phyloP scores from a whole-genome alignment of 805 yeast species.

The Pichia manshurica region DNA sequence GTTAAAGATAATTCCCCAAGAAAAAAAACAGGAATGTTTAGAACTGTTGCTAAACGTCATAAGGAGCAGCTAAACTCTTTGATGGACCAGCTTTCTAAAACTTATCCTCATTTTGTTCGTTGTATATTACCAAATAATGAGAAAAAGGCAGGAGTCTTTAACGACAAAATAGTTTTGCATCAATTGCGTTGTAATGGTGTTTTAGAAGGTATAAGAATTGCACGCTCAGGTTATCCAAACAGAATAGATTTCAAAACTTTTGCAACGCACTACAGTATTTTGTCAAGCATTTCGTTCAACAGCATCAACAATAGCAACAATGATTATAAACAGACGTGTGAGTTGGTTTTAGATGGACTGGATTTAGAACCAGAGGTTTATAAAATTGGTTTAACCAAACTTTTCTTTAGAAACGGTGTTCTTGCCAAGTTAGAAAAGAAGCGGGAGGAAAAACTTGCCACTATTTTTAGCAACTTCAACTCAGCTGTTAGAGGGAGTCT shows the following conservation, averaged over 20 bases:
- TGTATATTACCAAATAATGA: conserved; percentile 87
- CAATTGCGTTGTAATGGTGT: conserved; percentile 97
- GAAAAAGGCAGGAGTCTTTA: conserved; percentile 66
- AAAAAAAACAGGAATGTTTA: conserved; percentile 36
- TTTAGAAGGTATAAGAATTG: conserved; percentile 93
- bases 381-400: conserved; percentile 65
- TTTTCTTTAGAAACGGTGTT: conserved; percentile 73
- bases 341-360: conserved; percentile 57
- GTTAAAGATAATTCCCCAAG: conserved; percentile 16
- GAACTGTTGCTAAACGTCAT: conserved; percentile 85
- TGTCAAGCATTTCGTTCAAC: conserved; percentile 27
- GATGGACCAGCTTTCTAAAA: conserved; percentile 65
- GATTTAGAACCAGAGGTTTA: conserved; percentile 53
- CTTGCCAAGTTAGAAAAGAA: conserved; percentile 71
- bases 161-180: conserved; percentile 70
- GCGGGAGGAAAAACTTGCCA: conserved; percentile 59
- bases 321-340: conserved; percentile 61
- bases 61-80: conserved; percentile 73
- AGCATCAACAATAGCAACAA: conserved; percentile 22
- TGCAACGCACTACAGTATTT: conserved; percentile 64
- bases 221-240: conserved; percentile 96
- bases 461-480: conserved; percentile 56
- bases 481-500: conserved; percentile 59
- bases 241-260: conserved; percentile 81
- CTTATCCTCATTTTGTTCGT: conserved; percentile 95